Base-by-base conservation (phyloP, 2,329 filamentous ascomycete genomes). In the Thielaviopsis populi region DNA sequence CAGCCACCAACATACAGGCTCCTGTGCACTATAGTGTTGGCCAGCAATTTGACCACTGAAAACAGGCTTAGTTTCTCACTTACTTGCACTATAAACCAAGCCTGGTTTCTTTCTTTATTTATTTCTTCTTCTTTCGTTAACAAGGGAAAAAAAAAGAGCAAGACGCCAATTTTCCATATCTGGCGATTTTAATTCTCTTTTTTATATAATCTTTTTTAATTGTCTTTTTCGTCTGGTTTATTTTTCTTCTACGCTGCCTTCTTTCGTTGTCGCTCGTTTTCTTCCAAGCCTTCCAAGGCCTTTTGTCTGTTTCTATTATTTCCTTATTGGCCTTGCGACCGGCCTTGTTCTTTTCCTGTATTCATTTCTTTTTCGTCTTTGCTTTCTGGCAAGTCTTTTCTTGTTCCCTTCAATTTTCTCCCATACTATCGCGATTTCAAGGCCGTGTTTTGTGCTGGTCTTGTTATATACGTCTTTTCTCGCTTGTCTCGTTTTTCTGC, bases 151-250 rank as follows among this genome's bases (percentile, higher is more conserved):
- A 3, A 7, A 3, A 33, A 7, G 7, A 33, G 41, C 30, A 50
- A n/a, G n/a, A n/a, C n/a, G n/a, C n/a, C n/a, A 30, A 66, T 67
- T 66, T 66, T 59, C 63, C 41, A 19, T 43, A 41, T 48, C 58
- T 33, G 64, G 64, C 48, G 11, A 22, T 48, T 65, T 66, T 65
- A 63, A 62, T 64, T 66, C 64, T 40, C 63, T 43, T 58, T n/a
- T 63, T 63, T 62, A 43, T 27, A 17, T 53, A 40, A 8, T 42
- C 11, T 6, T 56, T 42, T 53, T 41, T 65, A 63, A 62, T 64
- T 66, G 63, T 40, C 63, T 43, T 58, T n/a, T 63, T 63, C 61
- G 43, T 27, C 13, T 53, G 19, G 3, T 42, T 42, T 53, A 30
- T 65, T 54, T 40, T 46, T 48, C 37, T 15, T 37, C 40, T 22